A percentile compares a stretch with the other conserved stretches of the same genome.
Evolutionary conservation across 495 filamentous ascomycete genomes (phyloP).

Genomic region (Pseudomonodictys pantanalensis): DNA sequence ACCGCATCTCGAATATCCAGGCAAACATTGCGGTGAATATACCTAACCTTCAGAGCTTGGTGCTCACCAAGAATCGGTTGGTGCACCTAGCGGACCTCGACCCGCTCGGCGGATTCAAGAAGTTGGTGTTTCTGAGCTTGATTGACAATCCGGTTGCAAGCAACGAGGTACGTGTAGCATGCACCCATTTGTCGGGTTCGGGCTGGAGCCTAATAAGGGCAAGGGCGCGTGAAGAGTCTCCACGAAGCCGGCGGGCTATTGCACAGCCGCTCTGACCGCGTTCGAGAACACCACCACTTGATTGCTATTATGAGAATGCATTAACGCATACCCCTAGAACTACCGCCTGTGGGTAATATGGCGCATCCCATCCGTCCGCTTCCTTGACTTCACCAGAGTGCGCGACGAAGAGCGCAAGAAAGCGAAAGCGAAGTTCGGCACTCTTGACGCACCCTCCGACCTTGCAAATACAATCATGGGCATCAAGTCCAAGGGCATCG

Average conservation of each 20-base stretch:
- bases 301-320: no score
- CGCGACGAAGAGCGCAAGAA: conserved; percentile 75
- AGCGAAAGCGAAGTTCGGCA: conserved; percentile 81
- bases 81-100: conserved; percentile 72
- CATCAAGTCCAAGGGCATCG: conserved; percentile 79
- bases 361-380: conserved; percentile 77
- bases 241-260: neutral
- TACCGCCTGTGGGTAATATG: conserved; percentile 92
- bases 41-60: conserved; percentile 73
- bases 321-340: conserved; percentile 52
- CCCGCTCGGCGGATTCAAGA: conserved; percentile 63
- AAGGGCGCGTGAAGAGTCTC: neutral
- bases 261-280: no score
- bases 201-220: neutral
- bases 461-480: conserved; percentile 72
- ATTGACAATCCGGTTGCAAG: conserved; percentile 84
- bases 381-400: conserved; percentile 91
- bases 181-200: neutral
- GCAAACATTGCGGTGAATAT: conserved; percentile 65
- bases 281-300: no score
- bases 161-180: conserved; percentile 70
- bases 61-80: conserved; percentile 58
- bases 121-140: conserved; percentile 75
- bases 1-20: conserved; percentile 80
- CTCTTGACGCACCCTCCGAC: conserved; percentile 66